Percentiles rank a stretch among this genome's conserved stretches.
phyloP scores from a whole-genome alignment of 140 eudicot genomes.

The Anethum foeniculum region DNA sequence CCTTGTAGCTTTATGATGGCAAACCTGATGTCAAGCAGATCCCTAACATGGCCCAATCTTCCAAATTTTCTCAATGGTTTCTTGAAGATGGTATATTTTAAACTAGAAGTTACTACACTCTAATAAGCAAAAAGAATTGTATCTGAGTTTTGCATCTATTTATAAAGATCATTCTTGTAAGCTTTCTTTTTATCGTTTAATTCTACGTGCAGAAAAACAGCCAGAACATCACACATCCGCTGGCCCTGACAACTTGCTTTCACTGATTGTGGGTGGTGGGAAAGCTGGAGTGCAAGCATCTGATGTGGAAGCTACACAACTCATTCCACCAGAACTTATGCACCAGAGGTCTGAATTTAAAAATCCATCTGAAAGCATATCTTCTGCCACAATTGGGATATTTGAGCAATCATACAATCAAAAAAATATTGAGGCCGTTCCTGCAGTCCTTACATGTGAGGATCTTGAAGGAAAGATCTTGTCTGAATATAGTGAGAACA shows the following conservation, averaged over 20 bases:
- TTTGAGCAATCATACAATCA: constrained; percentile 30
- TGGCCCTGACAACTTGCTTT: constrained; percentile 61
- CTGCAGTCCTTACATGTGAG: constrained; percentile 84
- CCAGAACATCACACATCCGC: constrained; percentile 33
- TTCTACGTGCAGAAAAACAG: constrained; percentile 41
- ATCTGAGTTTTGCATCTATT: not conserved
- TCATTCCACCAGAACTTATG: constrained; percentile 25
- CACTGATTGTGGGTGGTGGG: constrained; percentile 67
- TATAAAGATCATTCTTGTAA: not conserved
- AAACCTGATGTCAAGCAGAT: constrained; percentile 47
- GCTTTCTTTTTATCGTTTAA: not conserved
- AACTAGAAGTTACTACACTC: not conserved
- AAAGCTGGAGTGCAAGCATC: constrained; percentile 42
- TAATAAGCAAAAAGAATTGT: not conserved
- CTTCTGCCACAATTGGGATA: constrained; percentile 30
- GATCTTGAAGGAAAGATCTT: constrained; percentile 93
- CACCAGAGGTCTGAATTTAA: constrained; percentile 25
- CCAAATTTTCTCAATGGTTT: constrained; percentile 90
- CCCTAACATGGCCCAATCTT: constrained; percentile 44
- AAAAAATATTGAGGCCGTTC: constrained; percentile 34
- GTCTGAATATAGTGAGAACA: constrained; percentile 53
- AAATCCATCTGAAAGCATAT: constrained; percentile 15
- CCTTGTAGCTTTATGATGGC: constrained; percentile 36
- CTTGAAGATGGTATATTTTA: constrained; percentile 62
- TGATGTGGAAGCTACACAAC: constrained; percentile 20